Base-by-base conservation (phyloP, 73 alveolate genomes). In the Symbiodinium pilosum region DNA sequence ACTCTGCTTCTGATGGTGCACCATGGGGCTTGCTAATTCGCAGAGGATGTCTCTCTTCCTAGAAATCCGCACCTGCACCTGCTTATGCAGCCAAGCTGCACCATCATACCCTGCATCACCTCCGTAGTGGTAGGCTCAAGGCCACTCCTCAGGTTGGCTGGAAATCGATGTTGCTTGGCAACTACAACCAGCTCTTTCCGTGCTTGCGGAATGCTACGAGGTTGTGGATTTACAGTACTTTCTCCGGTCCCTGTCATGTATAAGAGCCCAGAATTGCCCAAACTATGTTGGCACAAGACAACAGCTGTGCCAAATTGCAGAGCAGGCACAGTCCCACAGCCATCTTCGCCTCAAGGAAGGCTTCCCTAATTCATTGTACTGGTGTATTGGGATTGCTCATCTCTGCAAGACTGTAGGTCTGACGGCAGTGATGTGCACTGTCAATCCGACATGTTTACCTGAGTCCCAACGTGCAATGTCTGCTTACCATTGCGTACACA, bases 81-180 rank as follows among this genome's bases (percentile, higher is more conserved):
- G n/a, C n/a, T n/a, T n/a, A n/a, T n/a, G n/a, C n/a, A n/a, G 77
- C 21, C 77, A 64, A 64, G 77, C 28, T 11, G 40, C 77, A 28
- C 77, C 4, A 16, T 64, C 77, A 71, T 71, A 9, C 12, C 85
- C 34, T 71, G 44, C 11, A 71, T n/a, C 26, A 36, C 34, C 44
- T 91, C 97, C n/a, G 84, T 38, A 24, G 41, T 71, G 36, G 88
- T 69, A n/a, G 97, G 87, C 39, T 91, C 97, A 51, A 91, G 42
- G 59, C 97, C 97, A 32, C 97, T 91, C 97, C 97, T 91, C 11
- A n/a, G n/a, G n/a, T n/a, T 24, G 54, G 21, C 43, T 38, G 42
- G 30, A 69, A 84, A 21, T 39, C 71, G 34, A 54, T 30, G 2
- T 5, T 20, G 24, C 16, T 11, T 16, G 16, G 64, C 64, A 11